These are phyloP conservation scores for Xenosphaeropsis pyriputrescens DNA, from an alignment of 2,329 filamentous ascomycete species.

Conservation along the genomic window DNA sequence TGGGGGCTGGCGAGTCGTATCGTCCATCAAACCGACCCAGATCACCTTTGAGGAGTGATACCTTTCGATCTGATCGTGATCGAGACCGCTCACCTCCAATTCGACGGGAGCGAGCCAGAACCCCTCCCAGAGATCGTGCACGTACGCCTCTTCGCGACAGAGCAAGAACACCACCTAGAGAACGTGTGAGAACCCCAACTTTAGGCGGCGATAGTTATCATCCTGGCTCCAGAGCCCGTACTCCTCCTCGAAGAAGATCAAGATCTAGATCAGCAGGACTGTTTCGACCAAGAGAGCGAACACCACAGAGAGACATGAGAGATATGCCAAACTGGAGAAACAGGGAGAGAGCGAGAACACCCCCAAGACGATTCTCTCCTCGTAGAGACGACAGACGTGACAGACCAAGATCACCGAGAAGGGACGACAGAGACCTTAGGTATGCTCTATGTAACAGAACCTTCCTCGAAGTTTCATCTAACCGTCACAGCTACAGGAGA, in stretches of 20 bases:
- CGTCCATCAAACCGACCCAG: slow-evolving; percentile 14
- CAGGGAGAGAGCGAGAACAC: slow-evolving; percentile 4
- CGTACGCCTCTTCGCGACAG: slow-evolving; percentile 1
- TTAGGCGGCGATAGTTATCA: slow-evolving; percentile 1
- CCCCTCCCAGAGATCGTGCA: slow-evolving; percentile 1
- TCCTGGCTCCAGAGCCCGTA: slow-evolving; percentile 11
- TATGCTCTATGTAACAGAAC: neutral
- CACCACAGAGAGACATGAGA: slow-evolving; percentile 8
- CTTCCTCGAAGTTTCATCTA: slow-evolving; percentile 1
- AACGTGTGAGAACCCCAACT: slow-evolving; percentile 3
- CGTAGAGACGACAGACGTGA: slow-evolving; percentile 20
- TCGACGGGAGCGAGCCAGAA: slow-evolving; percentile 4
- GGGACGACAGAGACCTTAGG: slow-evolving; percentile 16
- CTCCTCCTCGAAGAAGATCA: slow-evolving; percentile 9
- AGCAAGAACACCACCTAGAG: slow-evolving; percentile 3
- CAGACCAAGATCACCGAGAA: slow-evolving; percentile 30
- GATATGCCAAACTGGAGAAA: neutral
- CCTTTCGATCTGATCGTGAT: slow-evolving; percentile 11
- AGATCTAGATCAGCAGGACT: slow-evolving; percentile 14
- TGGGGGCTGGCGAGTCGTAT: slow-evolving; percentile 19
- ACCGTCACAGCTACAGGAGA: slow-evolving; percentile 9
- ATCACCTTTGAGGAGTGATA: slow-evolving; percentile 10
- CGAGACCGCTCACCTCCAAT: slow-evolving; percentile 4
- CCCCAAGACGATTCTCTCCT: slow-evolving; percentile 20
- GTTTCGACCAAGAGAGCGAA: slow-evolving; percentile 14